These are phyloP conservation scores for Arthrocladium fulminans DNA, from an alignment of 2,329 filamentous ascomycete genomes.

Conservation along the genomic window DNA sequence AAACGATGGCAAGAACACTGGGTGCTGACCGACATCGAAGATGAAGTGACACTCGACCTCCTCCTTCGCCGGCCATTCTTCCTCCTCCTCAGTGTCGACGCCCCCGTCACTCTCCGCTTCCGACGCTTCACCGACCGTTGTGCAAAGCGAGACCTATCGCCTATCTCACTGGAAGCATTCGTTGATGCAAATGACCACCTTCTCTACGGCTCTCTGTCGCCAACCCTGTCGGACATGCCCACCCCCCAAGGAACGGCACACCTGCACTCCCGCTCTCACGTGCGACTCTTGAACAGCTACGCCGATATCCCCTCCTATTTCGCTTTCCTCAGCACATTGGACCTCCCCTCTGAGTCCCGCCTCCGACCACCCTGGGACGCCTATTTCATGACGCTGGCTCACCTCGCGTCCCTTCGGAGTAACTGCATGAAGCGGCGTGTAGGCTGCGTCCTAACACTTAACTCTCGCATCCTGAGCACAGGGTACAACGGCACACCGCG, in stretches of 20 bases:
- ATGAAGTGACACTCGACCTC: conserved; percentile 62
- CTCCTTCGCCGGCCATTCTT: conserved; percentile 81
- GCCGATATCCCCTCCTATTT: conserved; percentile 63
- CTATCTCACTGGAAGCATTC: conserved; percentile 51
- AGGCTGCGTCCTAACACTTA: conserved; percentile 81
- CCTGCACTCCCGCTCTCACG: conserved; percentile 69
- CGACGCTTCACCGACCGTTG: conserved; percentile 60
- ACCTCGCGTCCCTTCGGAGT: conserved; percentile 75
- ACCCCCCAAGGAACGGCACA: conserved; percentile 52
- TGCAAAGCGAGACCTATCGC: conserved; percentile 36
- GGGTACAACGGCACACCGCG: conserved; percentile 98
- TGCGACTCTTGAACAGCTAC: conserved; percentile 80
- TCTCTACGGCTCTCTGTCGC: conserved; percentile 53
- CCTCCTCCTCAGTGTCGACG: conserved; percentile 83
- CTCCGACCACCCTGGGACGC: conserved; percentile 88
- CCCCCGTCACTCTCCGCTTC: conserved; percentile 77
- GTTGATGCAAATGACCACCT: conserved; percentile 60
- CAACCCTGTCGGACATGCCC: background rate
- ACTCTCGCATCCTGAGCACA: conserved; percentile 75
- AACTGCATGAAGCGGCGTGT: conserved; percentile 99
- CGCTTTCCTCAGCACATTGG: conserved; percentile 60
- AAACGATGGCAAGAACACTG: conserved; percentile 72
- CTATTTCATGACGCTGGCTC: conserved; percentile 97
- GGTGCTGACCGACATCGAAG: conserved; percentile 76
- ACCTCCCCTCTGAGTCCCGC: conserved; percentile 68